Conservation (phyloP, 176 grass and related monocot species). For the Triticum turgidum region DNA sequence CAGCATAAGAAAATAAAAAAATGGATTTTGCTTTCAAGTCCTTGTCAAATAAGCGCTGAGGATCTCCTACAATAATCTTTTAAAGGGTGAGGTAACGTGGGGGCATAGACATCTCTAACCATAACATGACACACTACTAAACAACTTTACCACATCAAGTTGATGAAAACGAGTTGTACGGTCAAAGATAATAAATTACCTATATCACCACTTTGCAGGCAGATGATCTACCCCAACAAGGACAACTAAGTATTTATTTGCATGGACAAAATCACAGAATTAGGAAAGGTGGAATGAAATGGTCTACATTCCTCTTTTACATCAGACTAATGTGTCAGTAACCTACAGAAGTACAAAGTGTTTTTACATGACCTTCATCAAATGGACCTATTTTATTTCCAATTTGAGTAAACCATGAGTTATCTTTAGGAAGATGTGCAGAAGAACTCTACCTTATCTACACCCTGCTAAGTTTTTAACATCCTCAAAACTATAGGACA, state of each 20-base stretch:
- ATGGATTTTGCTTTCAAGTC: conserved; percentile 51
- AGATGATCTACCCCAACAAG: conserved; percentile 40
- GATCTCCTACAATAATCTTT: conserved; percentile 47
- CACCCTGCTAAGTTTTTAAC: conserved; percentile 31
- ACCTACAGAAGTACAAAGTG: conserved; percentile 15
- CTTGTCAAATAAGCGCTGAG: conserved; percentile 43
- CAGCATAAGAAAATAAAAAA: conserved; percentile 47
- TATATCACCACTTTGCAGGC: conserved; percentile 30
- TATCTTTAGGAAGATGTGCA: conserved; percentile 24
- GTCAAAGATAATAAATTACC: conserved; percentile 21
- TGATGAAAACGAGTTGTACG: conserved; percentile 52
- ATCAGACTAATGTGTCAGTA: conserved; percentile 26
- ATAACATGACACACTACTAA: conserved; percentile 50
- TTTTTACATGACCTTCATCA: conserved; percentile 34
- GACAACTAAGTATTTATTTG: conserved; percentile 43
- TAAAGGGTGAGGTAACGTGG: conserved; percentile 32
- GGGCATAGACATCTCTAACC: conserved; percentile 41
- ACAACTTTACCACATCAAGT: conserved; percentile 50
- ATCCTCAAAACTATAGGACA: conserved; percentile 22
- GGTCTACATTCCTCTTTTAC: conserved; percentile 36
- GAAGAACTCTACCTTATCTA: conserved; percentile 30
- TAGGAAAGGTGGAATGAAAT: conserved; percentile 6
- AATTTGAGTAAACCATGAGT: conserved; percentile 27
- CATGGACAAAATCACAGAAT: conserved; percentile 25
- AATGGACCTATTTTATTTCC: conserved; percentile 6